Base-by-base conservation (phyloP, 805 yeast species). In the Candida ascalaphidarum region DNA sequence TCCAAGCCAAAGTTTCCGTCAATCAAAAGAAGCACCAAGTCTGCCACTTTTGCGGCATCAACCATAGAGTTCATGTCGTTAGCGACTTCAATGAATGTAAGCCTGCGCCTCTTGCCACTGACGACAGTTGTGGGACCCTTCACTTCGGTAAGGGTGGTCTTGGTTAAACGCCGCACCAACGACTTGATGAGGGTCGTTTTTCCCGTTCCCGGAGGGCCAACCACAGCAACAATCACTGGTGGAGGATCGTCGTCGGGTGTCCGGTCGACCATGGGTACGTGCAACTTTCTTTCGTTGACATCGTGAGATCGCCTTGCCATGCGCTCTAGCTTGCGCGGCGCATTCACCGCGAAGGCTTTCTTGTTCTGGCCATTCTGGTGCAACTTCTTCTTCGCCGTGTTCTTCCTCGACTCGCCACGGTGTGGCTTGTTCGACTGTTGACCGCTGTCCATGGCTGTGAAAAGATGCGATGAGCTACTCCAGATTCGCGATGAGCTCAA, bases 121-220 rank as follows among this genome's bases (percentile, higher is more conserved):
- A 92, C 98, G 7, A 92, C 89, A 0, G 99, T 92, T 27, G 94
- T 78, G 11, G 99, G 97, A 7, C 99, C 99, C 44, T 83, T 83
- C 30, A 92, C 73, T 41, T 92, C 97, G 19, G 74, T 65, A 25
- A 92, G 55, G 1, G 92, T 73, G 17, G 94, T 84, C 54, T 92
- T 92, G 4, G 97, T 76, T 54, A 84, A 70, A 50, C 96, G 64
- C 55, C 89, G 71, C 5, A 92, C 85, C 31, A 92, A 62, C 5
- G 96, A 85, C 51, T 85, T 80, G 46, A 92, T 84, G 46, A 92
- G 65, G 0, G 97, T 89, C 11, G 96, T 76, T 50, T 92, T 92
- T 39, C 99, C 99, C 0, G 97, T 92, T 11, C 99, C 99, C 7
- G 95, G 95, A 9, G 99, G 99, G 0, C 99, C 99, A 9, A 92